Evolutionary conservation across 2,329 filamentous ascomycete species (phyloP).

Genomic region (Botrytis porri): DNA sequence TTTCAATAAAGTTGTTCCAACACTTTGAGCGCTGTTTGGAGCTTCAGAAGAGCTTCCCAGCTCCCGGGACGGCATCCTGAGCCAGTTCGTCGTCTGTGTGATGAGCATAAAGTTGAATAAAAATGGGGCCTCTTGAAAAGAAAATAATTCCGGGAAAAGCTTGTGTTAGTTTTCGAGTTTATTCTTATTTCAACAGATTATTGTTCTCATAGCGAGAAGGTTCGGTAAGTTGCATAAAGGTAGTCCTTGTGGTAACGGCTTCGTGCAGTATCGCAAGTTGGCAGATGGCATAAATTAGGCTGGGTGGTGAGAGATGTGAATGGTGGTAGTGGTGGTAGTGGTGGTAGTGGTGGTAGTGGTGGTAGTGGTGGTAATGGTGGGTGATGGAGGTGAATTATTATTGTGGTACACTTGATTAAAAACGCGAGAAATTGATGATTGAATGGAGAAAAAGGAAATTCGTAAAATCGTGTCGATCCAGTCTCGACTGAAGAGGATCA

Average conservation of each 20-base stretch:
- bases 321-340: not conserved
- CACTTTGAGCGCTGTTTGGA: constrained; percentile 30
- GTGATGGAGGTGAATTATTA: not conserved
- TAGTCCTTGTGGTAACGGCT: constrained; percentile 16
- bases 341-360: not conserved
- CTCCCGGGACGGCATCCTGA: constrained; percentile 37
- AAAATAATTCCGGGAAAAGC: constrained; percentile 6
- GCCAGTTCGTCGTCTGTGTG: constrained; percentile 37
- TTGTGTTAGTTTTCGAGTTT: not conserved
- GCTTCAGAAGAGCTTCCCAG: constrained; percentile 32
- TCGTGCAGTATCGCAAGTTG: constrained; percentile 18
- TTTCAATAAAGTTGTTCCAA: constrained; percentile 35
- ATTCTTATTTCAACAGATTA: not conserved
- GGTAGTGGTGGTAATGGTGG: not conserved
- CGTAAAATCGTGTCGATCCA: constrained; percentile 10
- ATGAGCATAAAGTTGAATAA: constrained; percentile 36
- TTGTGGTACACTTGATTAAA: not conserved
- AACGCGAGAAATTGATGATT: not conserved
- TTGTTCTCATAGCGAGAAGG: constrained; percentile 7
- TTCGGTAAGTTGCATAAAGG: constrained; percentile 16
- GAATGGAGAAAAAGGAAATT: constrained; percentile 13
- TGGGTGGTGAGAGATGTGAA: not conserved
- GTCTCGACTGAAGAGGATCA: not conserved
- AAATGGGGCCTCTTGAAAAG: not conserved
- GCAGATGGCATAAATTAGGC: not conserved